phyloP scores from a whole-genome alignment of 2,329 filamentous ascomycete species.

The Cladosporium austrohemisphaericum region DNA sequence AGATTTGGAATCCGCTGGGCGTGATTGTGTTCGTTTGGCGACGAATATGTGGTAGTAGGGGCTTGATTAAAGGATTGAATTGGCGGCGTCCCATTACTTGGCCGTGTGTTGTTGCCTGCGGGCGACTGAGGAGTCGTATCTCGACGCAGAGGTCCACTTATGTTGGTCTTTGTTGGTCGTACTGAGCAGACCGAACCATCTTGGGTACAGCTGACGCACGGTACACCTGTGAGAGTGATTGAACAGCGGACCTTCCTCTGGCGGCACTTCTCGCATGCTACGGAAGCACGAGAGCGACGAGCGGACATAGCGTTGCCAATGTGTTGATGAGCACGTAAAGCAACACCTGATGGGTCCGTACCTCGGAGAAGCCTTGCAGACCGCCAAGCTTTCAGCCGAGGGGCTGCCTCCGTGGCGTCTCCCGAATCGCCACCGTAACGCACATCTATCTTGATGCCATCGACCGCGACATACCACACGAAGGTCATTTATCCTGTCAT shows the following conservation, averaged over 20 bases:
- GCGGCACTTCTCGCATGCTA: constrained; percentile 4
- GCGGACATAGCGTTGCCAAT: background rate
- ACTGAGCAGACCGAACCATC: constrained; percentile 2
- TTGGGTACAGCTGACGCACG: constrained; percentile 5
- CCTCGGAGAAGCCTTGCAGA: no score
- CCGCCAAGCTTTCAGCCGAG: no score
- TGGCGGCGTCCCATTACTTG: background rate
- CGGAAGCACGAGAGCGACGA: constrained; percentile 3
- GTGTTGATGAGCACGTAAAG: no score
- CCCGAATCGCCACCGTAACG: no score
- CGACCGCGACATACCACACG: no score
- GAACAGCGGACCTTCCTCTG: constrained; percentile 5
- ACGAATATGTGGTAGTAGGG: background rate
- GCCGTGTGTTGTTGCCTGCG: background rate
- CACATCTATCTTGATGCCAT: no score
- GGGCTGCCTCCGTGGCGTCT: no score
- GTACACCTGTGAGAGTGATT: constrained; percentile 7
- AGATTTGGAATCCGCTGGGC: background rate
- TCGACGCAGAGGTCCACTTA: background rate
- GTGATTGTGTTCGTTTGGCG: background rate
- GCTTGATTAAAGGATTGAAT: background rate
- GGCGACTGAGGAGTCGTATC: background rate
- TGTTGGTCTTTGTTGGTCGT: background rate
- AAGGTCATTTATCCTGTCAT: no score
- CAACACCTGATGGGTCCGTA: no score